phyloP scores from a whole-genome alignment of 2,329 filamentous ascomycete genomes.

The Fusarium subtropicale region DNA sequence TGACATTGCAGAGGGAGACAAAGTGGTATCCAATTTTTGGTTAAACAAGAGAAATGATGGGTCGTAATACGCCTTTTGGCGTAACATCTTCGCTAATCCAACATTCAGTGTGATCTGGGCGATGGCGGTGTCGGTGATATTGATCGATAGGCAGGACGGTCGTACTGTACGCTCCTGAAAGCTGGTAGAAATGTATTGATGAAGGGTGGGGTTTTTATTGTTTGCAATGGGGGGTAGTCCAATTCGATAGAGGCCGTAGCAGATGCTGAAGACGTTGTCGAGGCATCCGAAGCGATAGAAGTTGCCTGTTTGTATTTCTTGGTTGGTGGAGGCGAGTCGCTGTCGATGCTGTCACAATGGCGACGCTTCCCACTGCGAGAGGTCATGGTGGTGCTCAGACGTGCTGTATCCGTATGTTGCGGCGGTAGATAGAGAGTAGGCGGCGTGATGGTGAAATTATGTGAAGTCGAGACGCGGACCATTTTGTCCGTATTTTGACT shows the following conservation, averaged over 20 bases:
- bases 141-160: slow-evolving; percentile 35
- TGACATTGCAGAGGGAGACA: slow-evolving; percentile 24
- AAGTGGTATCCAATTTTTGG: slow-evolving; percentile 34
- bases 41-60: slow-evolving; percentile 22
- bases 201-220: slow-evolving; percentile 27
- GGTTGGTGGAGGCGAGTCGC: slow-evolving; percentile 38
- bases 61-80: slow-evolving; percentile 4
- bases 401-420: slow-evolving; percentile 18
- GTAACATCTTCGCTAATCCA: slow-evolving; percentile 1
- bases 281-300: slow-evolving; percentile 42
- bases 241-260: slow-evolving; percentile 32
- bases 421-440: slow-evolving; percentile 23
- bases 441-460: slow-evolving; percentile 22
- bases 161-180: slow-evolving; percentile 43
- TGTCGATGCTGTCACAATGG: slow-evolving; percentile 37
- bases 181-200: slow-evolving; percentile 37
- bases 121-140: slow-evolving; percentile 45
- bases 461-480: slow-evolving; percentile 25
- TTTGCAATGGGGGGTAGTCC: slow-evolving; percentile 21
- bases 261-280: slow-evolving; percentile 36
- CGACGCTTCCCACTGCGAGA: slow-evolving; percentile 41
- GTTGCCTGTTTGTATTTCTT: slow-evolving; percentile 46
- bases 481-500: slow-evolving; percentile 28
- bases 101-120: slow-evolving; percentile 41
- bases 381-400: slow-evolving; percentile 28